Conservation (phyloP, 2,329 filamentous ascomycete species). For the Diaporthe nobilis region DNA sequence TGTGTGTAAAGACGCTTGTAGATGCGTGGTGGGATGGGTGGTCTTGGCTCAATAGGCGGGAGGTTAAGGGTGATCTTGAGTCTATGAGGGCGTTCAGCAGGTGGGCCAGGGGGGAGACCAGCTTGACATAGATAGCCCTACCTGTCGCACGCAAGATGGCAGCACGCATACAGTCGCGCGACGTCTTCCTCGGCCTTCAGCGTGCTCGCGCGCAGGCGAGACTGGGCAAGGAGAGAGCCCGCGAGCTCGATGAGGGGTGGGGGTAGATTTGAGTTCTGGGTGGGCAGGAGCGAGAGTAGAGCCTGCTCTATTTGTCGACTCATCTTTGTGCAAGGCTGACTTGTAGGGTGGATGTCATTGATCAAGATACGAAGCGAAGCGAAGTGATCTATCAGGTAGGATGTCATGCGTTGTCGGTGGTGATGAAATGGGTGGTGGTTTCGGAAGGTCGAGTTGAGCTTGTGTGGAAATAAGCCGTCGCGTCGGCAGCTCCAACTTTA, state of each 20-base stretch:
- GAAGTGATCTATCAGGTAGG: neutral
- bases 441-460: neutral
- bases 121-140: constrained; percentile 51
- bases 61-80: constrained; percentile 83
- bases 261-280: constrained; percentile 77
- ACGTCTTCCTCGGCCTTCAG: constrained; percentile 91
- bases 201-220: constrained; percentile 80
- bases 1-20: constrained; percentile 89
- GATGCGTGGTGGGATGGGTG: constrained; percentile 82
- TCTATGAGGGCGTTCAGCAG: constrained; percentile 56
- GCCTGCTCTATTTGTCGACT: constrained; percentile 81
- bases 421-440: neutral
- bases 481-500: constrained; percentile 21
- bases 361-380: neutral
- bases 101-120: neutral
- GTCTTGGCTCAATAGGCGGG: constrained; percentile 80
- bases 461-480: neutral
- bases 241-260: constrained; percentile 79
- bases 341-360: neutral
- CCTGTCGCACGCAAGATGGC: constrained; percentile 91
- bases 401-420: neutral
- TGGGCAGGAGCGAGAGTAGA: constrained; percentile 81
- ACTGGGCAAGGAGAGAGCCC: constrained; percentile 82
- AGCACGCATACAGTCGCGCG: constrained; percentile 86
- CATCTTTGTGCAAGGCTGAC: constrained; percentile 64